Base-by-base conservation (phyloP, 176 grass and related monocot genomes). In the Triticum monococcum region DNA sequence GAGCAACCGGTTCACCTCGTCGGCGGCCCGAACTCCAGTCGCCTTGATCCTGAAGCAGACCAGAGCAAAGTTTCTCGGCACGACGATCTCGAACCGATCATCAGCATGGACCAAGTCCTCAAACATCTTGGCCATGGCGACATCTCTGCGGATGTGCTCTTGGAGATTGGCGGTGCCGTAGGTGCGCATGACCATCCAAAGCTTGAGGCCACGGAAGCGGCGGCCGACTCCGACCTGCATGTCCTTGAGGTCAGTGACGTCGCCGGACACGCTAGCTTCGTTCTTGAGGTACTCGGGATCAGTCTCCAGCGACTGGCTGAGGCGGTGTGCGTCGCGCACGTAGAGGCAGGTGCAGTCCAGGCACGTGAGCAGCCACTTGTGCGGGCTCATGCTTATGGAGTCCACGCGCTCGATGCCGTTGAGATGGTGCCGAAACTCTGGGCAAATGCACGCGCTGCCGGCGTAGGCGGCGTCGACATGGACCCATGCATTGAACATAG, bases 311-410 rank as follows among this genome's bases (percentile, higher is more conserved):
- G 72, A 50, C 24, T 30, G 41, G 41, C 72, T 50, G 3, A 75
- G 24, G 24, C 41, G 72, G 24, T 5, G 24, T 9, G 72, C 72
- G 10, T 75, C 41, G 0, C 72, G 41, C 23, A 75, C 72, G 3
- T 8, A 75, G 7, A 75, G 72, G 24, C 72, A 75, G 7, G 72
- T 75, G 72, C 72, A 75, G 72, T 75, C 72, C 23, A 75, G 72
- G 41, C 72, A 75, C 0, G 72, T 75, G 41, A 75, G 72, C 8
- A 75, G 72, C 72, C 72, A 75, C 72, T 75, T 75, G 41, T 75
- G 72, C 0, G 72, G 72, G 41, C 72, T 75, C 72, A 75, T 28
- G 72, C 72, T 75, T 7, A 75, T 75, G 41, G 41, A 75, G 41
- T 75, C 72, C 13, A 75, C 72, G 3, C 13, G 41, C 72, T 75